Evolutionary conservation across 805 yeast species (phyloP), one percentile per base, ranked within the genome.

Genomic region (Yarrowia sp.): DNA sequence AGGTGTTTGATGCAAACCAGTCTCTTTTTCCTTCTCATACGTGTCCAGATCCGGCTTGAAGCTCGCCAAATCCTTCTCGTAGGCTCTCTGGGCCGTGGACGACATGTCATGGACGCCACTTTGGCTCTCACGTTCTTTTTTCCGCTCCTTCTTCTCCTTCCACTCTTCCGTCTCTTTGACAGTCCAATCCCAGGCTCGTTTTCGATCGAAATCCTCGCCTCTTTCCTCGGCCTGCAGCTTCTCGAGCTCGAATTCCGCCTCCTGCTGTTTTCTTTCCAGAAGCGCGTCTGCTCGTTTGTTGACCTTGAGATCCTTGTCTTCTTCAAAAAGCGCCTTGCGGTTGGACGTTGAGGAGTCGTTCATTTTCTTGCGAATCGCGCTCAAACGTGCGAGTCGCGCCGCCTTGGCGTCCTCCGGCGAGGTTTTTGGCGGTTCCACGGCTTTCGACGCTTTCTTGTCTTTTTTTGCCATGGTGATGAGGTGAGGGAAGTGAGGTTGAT

Each of bases 101-200:
- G 82, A 76, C 71, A 81, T 83, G 72, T 87, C 86, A 50, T 80
- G 80, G 69, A 36, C n/a, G 7, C 58, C 45, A 8, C 79, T 77
- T 8, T 71, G 71, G 48, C 72, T 72, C 41, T 66, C 52, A 4
- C 68, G 49, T 35, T 53, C 64, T 32, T 59, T 42, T 66, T 77
- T 78, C 61, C 72, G 71, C 52, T 73, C 77, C 68, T 77, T 74
- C 67, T 80, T 82, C 38, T 73, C 78, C 32, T 86, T 84, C 92
- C 92, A 89, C 67, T 80, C 79, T 71, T 87, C 89, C 69, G 86
- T 82, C 67, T 90, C 90, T 67, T 86, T 89, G 5, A 88, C 82
- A 0, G 90, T 83, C 77, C 86, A 85, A 68, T 85, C 85, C 84
- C 85, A 80, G 63, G 82, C 84, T 67, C 82, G 79, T 68, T 77